Base-by-base conservation (phyloP, 257 asterid genomes). In the Nemophila menziesii region DNA sequence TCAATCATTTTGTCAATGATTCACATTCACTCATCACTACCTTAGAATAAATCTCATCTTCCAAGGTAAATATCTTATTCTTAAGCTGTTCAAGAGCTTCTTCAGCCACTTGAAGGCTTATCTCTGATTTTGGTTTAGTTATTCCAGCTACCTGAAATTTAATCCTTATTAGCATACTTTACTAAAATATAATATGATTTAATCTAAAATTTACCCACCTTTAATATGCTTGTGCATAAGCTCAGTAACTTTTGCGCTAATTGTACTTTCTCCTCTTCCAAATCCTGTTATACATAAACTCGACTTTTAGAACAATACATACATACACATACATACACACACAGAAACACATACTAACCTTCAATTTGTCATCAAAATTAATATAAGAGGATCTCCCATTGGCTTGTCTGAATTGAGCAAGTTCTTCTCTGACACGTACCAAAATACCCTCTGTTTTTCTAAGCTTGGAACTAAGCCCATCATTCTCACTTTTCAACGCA, bases 171-270 rank as follows among this genome's bases (percentile, higher is more conserved):
- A 8, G 11, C 47, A 18, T 19, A 17, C 24, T 7, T 43, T 5
- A 24, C 15, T n/a, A 20, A 26, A 12, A 5, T 22, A 52, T 22
- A 22, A 55, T 29, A 16, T 53, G 45, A 15, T 58, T 16, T 46
- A 7, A 23, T 14, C 45, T 22, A 17, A 42, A 8, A 14, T 33
- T 16, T 16, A n/a, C 77, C 57, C 33, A 80, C 98, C 93, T 72
- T 70, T 22, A 90, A 62, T 42, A 90, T 85, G 44, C 66, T 66
- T 58, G 94, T 77, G 45, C 96, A 80, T 46, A 81, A 53, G 74
- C 94, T 72, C 49, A 81, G 52, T 60, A 89, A 63, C 74, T 85
- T 80, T 69, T 75, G 93, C 60, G 96, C 96, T 56, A 90, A 62
- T 52, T 85, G 94, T 56, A 90, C 55, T 52, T 80, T 76, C 64